A percentile compares a stretch with the other conserved stretches of the same genome.
These are phyloP conservation scores for Ogataea pilisensis DNA, from an alignment of 805 yeast genomes.

Conservation along the genomic window DNA sequence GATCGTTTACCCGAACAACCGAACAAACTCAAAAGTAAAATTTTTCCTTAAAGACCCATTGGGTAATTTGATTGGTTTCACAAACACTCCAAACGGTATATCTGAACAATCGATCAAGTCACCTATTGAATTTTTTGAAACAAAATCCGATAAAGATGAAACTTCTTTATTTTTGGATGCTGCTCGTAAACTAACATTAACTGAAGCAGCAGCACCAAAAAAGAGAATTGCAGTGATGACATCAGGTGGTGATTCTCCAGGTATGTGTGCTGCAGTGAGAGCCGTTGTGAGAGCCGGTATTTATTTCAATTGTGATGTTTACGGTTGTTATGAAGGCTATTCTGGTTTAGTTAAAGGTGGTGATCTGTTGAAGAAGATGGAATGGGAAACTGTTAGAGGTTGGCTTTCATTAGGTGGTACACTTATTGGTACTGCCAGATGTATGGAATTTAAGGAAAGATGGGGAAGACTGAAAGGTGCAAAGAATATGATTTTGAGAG, in stretches of 20 bases:
- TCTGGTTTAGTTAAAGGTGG: conserved; percentile 92
- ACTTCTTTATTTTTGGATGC: neutral
- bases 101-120: conserved; percentile 13
- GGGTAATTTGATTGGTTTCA: conserved; percentile 56
- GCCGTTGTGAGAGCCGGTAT: conserved; percentile 95
- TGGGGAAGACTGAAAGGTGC: conserved; percentile 82
- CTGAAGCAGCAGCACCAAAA: conserved; percentile 6
- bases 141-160: neutral
- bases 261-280: conserved; percentile 95
- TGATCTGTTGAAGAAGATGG: conserved; percentile 63
- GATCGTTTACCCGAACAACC: conserved; percentile 10
- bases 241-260: conserved; percentile 98
- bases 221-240: conserved; percentile 86
- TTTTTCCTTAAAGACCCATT: conserved; percentile 57
- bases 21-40: conserved; percentile 12
- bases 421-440: conserved; percentile 92
- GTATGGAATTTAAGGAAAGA: conserved; percentile 78
- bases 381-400: conserved; percentile 95
- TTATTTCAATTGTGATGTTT: conserved; percentile 81
- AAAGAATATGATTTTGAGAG: conserved; percentile 75
- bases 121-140: conserved; percentile 6
- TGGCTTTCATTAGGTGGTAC: conserved; percentile 94
- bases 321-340: conserved; percentile 91
- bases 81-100: conserved; percentile 40
- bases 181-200: neutral